Evolutionary conservation across 352 stramenopile species (phyloP).

Genomic region (Globisporangium spiculum): DNA sequence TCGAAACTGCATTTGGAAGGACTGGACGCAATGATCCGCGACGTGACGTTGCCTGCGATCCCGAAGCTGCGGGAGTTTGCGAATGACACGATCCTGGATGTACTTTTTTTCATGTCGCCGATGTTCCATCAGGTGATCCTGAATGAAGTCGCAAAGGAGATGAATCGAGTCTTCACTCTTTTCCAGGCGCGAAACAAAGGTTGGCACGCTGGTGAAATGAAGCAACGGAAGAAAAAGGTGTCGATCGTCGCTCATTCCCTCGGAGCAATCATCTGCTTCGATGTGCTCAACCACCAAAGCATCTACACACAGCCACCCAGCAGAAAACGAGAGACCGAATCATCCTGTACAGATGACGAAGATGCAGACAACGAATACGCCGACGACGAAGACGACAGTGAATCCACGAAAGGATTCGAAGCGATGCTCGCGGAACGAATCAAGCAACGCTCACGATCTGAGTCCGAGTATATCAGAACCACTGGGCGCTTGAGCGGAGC

Average conservation of each 20-base stretch:
- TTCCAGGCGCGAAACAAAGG: constrained; percentile 66
- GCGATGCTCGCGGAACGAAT: constrained; percentile 22
- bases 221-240: constrained; percentile 62
- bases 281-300: constrained; percentile 83
- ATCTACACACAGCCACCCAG: constrained; percentile 33
- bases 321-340: constrained; percentile 22
- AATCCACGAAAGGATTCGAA: constrained; percentile 35
- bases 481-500: constrained; percentile 5
- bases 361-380: constrained; percentile 34
- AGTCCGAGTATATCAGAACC: constrained; percentile 27
- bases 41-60: constrained; percentile 83
- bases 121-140: constrained; percentile 91
- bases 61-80: constrained; percentile 90
- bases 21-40: constrained; percentile 62
- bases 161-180: constrained; percentile 86
- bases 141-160: constrained; percentile 88
- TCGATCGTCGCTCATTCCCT: constrained; percentile 88
- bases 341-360: constrained; percentile 16
- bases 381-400: constrained; percentile 34
- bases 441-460: constrained; percentile 40
- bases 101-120: constrained; percentile 92
- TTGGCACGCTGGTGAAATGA: constrained; percentile 28
- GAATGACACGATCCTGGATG: constrained; percentile 92
- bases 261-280: constrained; percentile 91
- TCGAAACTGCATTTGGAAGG: constrained; percentile 83